Evolutionary conservation across 2,329 filamentous ascomycete genomes (phyloP).

Genomic region (Hysterium pulicare): DNA sequence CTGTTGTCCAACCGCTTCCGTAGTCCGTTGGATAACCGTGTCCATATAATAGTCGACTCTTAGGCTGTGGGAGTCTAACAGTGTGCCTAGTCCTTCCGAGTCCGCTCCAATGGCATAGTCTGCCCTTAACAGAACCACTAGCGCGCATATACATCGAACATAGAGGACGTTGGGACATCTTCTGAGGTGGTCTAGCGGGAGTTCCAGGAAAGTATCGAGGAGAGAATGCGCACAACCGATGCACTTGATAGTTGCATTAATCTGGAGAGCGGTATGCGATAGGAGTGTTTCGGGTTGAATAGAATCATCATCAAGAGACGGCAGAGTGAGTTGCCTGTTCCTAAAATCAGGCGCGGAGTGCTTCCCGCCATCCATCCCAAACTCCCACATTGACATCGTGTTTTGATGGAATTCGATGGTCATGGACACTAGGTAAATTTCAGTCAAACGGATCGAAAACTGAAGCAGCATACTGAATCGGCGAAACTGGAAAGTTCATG

Average conservation of each 20-base stretch:
- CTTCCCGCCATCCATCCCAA: slow-evolving; percentile 35
- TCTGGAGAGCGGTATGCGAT: slow-evolving; percentile 30
- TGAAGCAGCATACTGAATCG: too few species aligned
- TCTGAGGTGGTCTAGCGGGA: slow-evolving; percentile 20
- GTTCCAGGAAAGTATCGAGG: slow-evolving; percentile 26
- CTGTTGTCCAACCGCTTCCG: slow-evolving; percentile 26
- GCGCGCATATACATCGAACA: slow-evolving; percentile 29
- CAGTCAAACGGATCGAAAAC: too few species aligned
- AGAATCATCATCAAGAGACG: slow-evolving; percentile 30
- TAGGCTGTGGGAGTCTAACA: slow-evolving; percentile 29
- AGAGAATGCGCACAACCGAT: slow-evolving; percentile 30
- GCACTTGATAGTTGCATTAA: slow-evolving; percentile 35
- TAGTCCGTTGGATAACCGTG: slow-evolving; percentile 17
- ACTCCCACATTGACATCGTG: slow-evolving; percentile 36
- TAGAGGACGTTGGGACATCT: slow-evolving; percentile 28
- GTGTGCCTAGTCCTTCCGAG: slow-evolving; percentile 28
- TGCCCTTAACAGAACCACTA: slow-evolving; percentile 31
- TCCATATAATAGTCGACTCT: slow-evolving; percentile 31
- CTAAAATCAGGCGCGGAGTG: slow-evolving; percentile 34
- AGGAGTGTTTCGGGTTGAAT: slow-evolving; percentile 32
- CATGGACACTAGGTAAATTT: too few species aligned
- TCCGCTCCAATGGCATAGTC: slow-evolving; percentile 35
- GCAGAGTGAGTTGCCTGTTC: slow-evolving; percentile 31
- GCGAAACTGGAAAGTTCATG: slow-evolving; percentile 7
- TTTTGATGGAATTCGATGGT: slow-evolving; percentile 31